Conservation (phyloP, 768 basidiomycete species). For the Hygrocybe coccinea region DNA sequence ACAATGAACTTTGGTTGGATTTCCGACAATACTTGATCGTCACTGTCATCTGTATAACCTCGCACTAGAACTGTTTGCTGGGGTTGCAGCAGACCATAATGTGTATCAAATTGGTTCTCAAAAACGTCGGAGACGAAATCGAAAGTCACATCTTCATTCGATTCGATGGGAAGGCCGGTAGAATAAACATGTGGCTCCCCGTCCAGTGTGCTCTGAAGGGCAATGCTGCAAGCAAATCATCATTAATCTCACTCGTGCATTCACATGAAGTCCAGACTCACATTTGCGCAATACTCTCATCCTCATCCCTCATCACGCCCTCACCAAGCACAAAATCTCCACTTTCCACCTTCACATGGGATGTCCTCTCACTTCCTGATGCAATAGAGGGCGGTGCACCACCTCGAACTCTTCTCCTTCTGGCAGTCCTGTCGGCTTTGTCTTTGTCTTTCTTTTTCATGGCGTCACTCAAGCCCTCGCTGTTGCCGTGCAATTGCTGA, state of each 20-base stretch:
- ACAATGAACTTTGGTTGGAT: constrained; percentile 88
- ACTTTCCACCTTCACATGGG: constrained; percentile 5
- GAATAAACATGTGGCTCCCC: constrained; percentile 14
- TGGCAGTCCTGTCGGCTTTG: constrained; percentile 52
- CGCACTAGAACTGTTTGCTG: constrained; percentile 82
- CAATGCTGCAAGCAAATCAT: constrained; percentile 10
- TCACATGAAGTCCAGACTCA: constrained; percentile 30
- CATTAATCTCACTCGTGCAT: not conserved
- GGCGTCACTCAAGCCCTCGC: constrained; percentile 59
- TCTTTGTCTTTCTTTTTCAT: constrained; percentile 73
- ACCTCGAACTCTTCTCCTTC: constrained; percentile 71
- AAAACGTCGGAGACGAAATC: constrained; percentile 38
- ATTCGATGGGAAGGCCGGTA: constrained; percentile 1
- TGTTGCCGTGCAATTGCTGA: constrained; percentile 24
- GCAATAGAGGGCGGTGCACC: constrained; percentile 46
- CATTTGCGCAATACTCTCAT: constrained; percentile 55
- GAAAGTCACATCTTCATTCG: constrained; percentile 28
- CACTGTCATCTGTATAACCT: constrained; percentile 86
- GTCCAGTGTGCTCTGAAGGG: constrained; percentile 23
- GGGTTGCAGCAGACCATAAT: constrained; percentile 74
- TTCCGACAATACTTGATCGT: constrained; percentile 84
- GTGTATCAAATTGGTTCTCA: constrained; percentile 60
- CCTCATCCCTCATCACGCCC: constrained; percentile 41
- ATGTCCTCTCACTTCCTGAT: constrained; percentile 10
- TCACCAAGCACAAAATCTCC: constrained; percentile 18